Evolutionary conservation across 140 eudicot genomes (phyloP).

Genomic region (Ambrosia hybrid): DNA sequence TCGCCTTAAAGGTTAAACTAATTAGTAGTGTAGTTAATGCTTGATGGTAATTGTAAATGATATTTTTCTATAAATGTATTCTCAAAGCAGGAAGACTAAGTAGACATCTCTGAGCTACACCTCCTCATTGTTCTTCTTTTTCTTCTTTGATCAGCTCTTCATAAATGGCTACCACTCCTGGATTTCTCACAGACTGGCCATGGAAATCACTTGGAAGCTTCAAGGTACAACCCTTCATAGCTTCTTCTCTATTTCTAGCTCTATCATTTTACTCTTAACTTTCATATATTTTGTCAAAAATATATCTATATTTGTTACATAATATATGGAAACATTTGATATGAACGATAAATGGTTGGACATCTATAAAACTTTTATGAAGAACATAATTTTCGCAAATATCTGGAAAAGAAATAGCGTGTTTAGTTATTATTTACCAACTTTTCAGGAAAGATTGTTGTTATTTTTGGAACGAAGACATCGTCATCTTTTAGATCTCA

Average conservation of each 20-base stretch:
- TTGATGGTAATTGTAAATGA: not conserved
- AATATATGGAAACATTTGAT: too few relatives aligned
- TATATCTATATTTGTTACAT: not conserved
- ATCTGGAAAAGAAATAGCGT: too few relatives aligned
- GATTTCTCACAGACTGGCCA: conserved; percentile 55
- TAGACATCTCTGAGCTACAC: conserved; percentile 4
- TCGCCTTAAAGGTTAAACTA: not conserved
- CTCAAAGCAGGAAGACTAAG: too few relatives aligned
- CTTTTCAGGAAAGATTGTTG: too few relatives aligned
- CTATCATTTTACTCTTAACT: not conserved
- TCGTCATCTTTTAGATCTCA: too few relatives aligned
- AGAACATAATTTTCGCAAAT: too few relatives aligned
- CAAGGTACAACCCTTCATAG: conserved; percentile 34
- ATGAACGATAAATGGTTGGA: too few relatives aligned
- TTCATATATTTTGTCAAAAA: not conserved
- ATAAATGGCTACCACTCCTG: conserved; percentile 54
- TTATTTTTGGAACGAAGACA: too few relatives aligned
- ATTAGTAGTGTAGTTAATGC: conserved; percentile 19
- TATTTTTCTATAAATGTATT: conserved; percentile 22
- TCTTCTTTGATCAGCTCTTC: conserved; percentile 1
- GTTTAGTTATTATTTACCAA: too few relatives aligned
- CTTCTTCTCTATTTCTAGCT: conserved; percentile 3
- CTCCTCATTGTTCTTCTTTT: not conserved
- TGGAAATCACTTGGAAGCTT: conserved; percentile 56
- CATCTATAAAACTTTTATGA: too few relatives aligned